These are phyloP conservation scores for Rubia peregrina DNA, from an alignment of 305 asterid species.

Conservation along the genomic window DNA sequence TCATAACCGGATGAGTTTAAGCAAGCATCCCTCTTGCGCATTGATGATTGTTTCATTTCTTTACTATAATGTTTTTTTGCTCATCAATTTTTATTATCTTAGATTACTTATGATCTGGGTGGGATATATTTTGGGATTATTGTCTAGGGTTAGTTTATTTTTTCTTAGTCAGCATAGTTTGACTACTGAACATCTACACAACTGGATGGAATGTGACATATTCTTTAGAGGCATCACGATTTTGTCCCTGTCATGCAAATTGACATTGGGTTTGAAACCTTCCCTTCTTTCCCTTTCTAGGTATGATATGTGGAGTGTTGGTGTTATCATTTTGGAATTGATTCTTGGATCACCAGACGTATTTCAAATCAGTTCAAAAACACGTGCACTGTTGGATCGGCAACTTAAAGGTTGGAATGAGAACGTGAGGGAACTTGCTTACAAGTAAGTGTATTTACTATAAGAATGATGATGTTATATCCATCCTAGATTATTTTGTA, in stretches of 20 bases:
- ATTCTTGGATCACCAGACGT: constrained; percentile 92
- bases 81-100: background rate
- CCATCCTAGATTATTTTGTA: background rate
- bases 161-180: background rate
- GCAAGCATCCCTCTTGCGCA: background rate
- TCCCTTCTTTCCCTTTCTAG: constrained; percentile 33
- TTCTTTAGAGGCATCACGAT: background rate
- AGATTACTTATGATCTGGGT: background rate
- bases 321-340: constrained; percentile 87
- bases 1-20: too few relatives aligned
- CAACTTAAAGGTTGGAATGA: constrained; percentile 93
- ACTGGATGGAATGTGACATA: background rate
- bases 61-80: background rate
- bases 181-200: too few relatives aligned
- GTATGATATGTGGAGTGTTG: constrained; percentile 99
- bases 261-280: constrained; percentile 16
- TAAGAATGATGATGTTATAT: constrained; percentile 11
- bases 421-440: constrained; percentile 84
- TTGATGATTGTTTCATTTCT: constrained; percentile 3
- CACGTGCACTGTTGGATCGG: constrained; percentile 85
- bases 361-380: constrained; percentile 72
- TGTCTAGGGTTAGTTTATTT: background rate
- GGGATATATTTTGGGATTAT: background rate
- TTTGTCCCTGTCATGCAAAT: background rate
- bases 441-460: constrained; percentile 50